phyloP scores from a whole-genome alignment of 768 basidiomycete genomes.

The Cantharellus cinnabarinus region DNA sequence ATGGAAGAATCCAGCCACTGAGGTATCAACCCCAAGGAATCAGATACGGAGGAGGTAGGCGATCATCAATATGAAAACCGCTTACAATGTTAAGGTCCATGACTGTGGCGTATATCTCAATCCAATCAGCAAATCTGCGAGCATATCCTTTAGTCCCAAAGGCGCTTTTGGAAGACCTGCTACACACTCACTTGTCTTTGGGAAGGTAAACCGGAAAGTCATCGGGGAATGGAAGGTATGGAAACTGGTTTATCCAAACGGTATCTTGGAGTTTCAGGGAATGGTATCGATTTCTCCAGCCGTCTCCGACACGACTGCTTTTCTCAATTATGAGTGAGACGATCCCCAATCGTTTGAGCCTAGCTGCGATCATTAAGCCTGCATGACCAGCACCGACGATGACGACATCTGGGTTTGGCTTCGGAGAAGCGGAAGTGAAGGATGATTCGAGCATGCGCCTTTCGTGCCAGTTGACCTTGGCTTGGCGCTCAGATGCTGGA shows the following conservation, averaged over 20 bases:
- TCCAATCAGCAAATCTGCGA: neutral
- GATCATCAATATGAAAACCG: neutral
- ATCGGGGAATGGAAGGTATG: constrained; percentile 12
- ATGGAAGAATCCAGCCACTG: neutral
- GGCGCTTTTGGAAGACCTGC: no score
- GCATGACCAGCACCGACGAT: constrained; percentile 6
- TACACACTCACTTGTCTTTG: constrained; percentile 8
- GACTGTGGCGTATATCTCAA: neutral
- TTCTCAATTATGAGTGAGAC: constrained; percentile 12
- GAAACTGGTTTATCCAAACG: constrained; percentile 11
- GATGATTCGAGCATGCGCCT: neutral
- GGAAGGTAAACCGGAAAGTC: constrained; percentile 8
- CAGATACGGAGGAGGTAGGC: neutral
- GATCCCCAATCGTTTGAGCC: constrained; percentile 14
- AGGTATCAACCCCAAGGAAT: neutral
- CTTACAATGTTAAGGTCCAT: neutral
- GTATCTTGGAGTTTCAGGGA: constrained; percentile 13
- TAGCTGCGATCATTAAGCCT: constrained; percentile 13
- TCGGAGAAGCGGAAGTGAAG: neutral
- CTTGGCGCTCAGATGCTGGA: neutral
- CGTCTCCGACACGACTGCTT: constrained; percentile 13
- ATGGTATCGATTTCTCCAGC: constrained; percentile 15
- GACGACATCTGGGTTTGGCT: constrained; percentile 1
- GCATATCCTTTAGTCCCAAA: no score
- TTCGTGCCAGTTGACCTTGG: neutral